phyloP scores from a whole-genome alignment of 2,329 filamentous ascomycete species.

The Aspergillus brasiliensis region DNA sequence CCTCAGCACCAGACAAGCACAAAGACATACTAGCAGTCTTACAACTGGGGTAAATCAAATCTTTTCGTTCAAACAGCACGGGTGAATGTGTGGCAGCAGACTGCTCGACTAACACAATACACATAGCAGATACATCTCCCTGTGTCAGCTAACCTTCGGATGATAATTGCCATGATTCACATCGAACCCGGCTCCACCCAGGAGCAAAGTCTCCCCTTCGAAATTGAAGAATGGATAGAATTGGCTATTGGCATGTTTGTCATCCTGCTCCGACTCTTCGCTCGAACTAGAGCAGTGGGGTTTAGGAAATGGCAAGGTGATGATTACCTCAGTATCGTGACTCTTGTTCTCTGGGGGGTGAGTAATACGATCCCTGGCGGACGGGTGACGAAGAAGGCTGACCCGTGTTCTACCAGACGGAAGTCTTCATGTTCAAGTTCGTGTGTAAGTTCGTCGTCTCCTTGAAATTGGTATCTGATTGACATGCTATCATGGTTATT shows the following conservation, averaged over 20 bases:
- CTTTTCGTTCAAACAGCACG: too few relatives aligned
- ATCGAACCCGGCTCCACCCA: background rate
- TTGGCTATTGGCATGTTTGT: conserved; percentile 45
- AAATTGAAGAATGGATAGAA: conserved; percentile 49
- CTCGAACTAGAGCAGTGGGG: conserved; percentile 44
- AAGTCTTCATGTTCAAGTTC: conserved; percentile 23
- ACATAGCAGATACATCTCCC: too few relatives aligned
- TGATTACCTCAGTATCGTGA: conserved; percentile 45
- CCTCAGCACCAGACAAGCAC: too few relatives aligned
- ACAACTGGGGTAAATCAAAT: too few relatives aligned
- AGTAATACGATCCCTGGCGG: background rate
- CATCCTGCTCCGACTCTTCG: conserved; percentile 43
- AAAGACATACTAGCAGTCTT: too few relatives aligned
- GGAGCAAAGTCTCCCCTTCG: conserved; percentile 39
- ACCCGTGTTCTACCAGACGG: conserved; percentile 15
- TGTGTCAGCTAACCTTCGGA: background rate
- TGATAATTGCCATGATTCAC: conserved; percentile 9
- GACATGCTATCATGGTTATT: conserved; percentile 5
- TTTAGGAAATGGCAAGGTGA: conserved; percentile 47
- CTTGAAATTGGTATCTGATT: background rate
- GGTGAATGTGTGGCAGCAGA: too few relatives aligned
- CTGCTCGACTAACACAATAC: too few relatives aligned
- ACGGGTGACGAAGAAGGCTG: background rate
- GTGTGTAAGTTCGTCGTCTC: conserved; percentile 17
- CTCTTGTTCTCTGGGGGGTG: conserved; percentile 44